phyloP scores from a whole-genome alignment of 2,329 filamentous ascomycete species.

The Esteya vermicola region DNA sequence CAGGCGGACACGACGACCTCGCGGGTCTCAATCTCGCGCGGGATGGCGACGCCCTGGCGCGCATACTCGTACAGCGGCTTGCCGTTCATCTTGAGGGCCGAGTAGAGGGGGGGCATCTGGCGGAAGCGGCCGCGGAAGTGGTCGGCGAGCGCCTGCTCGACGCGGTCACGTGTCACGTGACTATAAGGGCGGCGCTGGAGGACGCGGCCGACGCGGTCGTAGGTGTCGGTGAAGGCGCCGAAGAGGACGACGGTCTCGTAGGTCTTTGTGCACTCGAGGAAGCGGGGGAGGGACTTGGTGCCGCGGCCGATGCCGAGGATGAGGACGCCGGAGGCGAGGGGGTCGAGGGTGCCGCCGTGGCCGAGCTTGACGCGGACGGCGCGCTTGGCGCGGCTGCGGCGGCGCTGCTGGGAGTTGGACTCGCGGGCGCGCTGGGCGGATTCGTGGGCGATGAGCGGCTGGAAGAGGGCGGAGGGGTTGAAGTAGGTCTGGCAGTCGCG shows the following conservation, averaged over 20 bases:
- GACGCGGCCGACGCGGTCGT: slow-evolving; percentile 76
- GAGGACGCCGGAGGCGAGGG: slow-evolving; percentile 82
- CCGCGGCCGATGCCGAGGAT: slow-evolving; percentile 78
- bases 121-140: slow-evolving; percentile 73
- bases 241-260: slow-evolving; percentile 88
- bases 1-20: slow-evolving; percentile 65
- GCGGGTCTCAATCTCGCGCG: slow-evolving; percentile 67
- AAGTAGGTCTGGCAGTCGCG: slow-evolving; percentile 77
- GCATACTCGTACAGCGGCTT: slow-evolving; percentile 96
- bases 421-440: slow-evolving; percentile 37
- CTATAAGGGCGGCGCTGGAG: slow-evolving; percentile 61
- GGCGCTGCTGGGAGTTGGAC: slow-evolving; percentile 40
- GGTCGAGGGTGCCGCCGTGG: slow-evolving; percentile 90
- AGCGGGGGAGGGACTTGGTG: slow-evolving; percentile 68
- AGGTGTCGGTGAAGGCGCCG: slow-evolving; percentile 83
- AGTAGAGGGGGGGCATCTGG: slow-evolving; percentile 87
- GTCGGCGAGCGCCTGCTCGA: slow-evolving; percentile 61
- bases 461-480: slow-evolving; percentile 67
- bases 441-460: slow-evolving; percentile 53
- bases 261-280: slow-evolving; percentile 78
- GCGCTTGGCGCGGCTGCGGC: slow-evolving; percentile 41
- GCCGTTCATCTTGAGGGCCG: slow-evolving; percentile 81
- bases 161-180: slow-evolving; percentile 64
- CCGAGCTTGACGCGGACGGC: slow-evolving; percentile 76
- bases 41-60: slow-evolving; percentile 73